Evolutionary conservation across 257 asterid species (phyloP).

Genomic region (Solanum sejunctum): DNA sequence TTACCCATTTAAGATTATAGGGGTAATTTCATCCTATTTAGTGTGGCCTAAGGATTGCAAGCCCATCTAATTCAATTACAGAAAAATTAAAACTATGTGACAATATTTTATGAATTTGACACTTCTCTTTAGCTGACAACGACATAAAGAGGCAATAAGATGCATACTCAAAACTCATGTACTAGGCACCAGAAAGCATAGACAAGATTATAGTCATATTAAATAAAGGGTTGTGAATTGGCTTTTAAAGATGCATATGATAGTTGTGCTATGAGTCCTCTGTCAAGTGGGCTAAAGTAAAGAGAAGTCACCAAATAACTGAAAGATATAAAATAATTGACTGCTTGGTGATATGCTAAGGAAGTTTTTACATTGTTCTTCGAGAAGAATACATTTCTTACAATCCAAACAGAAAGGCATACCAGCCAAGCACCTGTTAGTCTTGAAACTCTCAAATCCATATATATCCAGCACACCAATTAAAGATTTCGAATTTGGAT

Average conservation of each 20-base stretch:
- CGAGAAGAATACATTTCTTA: constrained; percentile 13
- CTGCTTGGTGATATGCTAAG: neutral
- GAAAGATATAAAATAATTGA: neutral
- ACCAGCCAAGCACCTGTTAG: constrained; percentile 89
- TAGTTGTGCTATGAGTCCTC: neutral
- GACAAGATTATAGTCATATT: neutral
- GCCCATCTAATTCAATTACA: neutral
- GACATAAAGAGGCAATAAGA: neutral
- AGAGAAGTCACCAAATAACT: neutral
- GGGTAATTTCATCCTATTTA: neutral
- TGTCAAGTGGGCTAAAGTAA: neutral
- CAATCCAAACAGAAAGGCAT: constrained; percentile 43
- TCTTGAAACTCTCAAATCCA: constrained; percentile 91
- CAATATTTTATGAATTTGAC: neutral
- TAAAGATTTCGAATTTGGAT: constrained; percentile 50
- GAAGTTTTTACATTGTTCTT: neutral
- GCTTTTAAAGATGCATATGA: neutral
- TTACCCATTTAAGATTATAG: neutral
- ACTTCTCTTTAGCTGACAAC: neutral
- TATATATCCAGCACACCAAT: constrained; percentile 81
- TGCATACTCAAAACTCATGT: neutral
- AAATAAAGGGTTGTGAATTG: neutral
- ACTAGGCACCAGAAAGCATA: neutral
- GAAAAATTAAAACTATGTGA: neutral
- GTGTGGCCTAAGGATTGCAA: neutral